Percentiles rank a stretch among this genome's conserved stretches.
These are phyloP conservation scores for Didymella sp. DNA, from an alignment of 2,329 filamentous ascomycete genomes.

Conservation along the genomic window DNA sequence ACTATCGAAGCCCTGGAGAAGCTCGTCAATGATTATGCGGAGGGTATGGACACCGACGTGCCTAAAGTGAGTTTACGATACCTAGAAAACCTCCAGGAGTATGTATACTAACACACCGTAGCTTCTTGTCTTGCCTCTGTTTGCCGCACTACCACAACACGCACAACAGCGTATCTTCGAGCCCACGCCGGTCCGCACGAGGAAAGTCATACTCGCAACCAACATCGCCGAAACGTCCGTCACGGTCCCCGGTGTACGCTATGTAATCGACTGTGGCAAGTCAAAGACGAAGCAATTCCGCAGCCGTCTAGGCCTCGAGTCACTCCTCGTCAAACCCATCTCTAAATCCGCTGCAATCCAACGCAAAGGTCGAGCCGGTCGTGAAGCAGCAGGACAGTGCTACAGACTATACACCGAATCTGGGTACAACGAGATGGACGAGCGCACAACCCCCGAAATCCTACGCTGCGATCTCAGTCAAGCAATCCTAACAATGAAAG, in stretches of 20 bases:
- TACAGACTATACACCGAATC: slow-evolving; percentile 86
- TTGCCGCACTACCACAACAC: slow-evolving; percentile 85
- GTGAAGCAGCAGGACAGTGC: slow-evolving; percentile 90
- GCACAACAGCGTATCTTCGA: slow-evolving; percentile 88
- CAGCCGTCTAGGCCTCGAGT: slow-evolving; percentile 83
- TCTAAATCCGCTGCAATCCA: slow-evolving; percentile 94
- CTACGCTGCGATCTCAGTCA: slow-evolving; percentile 86
- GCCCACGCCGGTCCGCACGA: slow-evolving; percentile 73
- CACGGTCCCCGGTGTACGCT: slow-evolving; percentile 90
- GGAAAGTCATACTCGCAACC: slow-evolving; percentile 90
- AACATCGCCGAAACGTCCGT: slow-evolving; percentile 99
- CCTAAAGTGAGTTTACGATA: slow-evolving; percentile 63
- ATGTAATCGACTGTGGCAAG: slow-evolving; percentile 91
- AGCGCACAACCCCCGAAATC: slow-evolving; percentile 85
- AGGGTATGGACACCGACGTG: slow-evolving; percentile 73
- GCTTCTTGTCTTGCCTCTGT: slow-evolving; percentile 77
- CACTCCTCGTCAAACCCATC: slow-evolving; percentile 86
- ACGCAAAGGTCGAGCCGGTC: slow-evolving; percentile 86
- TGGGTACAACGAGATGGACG: slow-evolving; percentile 72
- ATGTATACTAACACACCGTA: slow-evolving; percentile 35
- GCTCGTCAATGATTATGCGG: slow-evolving; percentile 80
- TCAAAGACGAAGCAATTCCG: slow-evolving; percentile 94
- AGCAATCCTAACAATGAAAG: slow-evolving; percentile 91
- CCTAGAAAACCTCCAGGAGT: background rate
- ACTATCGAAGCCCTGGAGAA: slow-evolving; percentile 84